Evolutionary conservation across 139 green algal genomes (phyloP), one percentile per base, ranked within the genome.

Genomic region (Volvox africanus): DNA sequence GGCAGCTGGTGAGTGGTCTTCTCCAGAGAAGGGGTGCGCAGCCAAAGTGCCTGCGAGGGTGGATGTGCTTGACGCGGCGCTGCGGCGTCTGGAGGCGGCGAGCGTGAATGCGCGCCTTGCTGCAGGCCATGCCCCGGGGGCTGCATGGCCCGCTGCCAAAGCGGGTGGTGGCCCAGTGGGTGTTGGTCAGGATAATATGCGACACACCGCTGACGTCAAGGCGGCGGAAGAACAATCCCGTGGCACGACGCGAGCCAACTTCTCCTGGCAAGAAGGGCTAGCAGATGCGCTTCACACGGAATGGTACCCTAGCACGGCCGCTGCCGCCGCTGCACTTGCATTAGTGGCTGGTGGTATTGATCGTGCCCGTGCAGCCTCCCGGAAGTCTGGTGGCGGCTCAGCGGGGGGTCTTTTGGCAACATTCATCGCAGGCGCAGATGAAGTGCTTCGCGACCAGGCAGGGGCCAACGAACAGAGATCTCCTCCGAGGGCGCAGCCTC

Each of bases 71-170:
- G 73, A 83, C 30, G 67, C 19, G 21, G 71, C 86, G 28, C n/a
- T 90, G 20, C 86, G 73, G 44, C 71, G 73, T 24, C 86, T 90
- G 86, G 86, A 90, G 86, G 86, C 50, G 21, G 71, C 71, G 14
- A 77, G 50, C 73, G 30, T 61, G 30, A 71, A 73, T 5, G 44
- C 85, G 44, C 69, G 67, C 44, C 44, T 55, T 5, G 44, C 44
- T 55, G 44, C 44, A 55, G 44, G 44, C 44, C 44, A 55, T 13
- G 86, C n/a, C 1, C 50, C 86, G n/a, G 71, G 69, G 19, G 73
- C 73, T 30, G 73, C 69, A 2, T 82, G 84, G 84, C 44, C 68
- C 13, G 84, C 84, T 9, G 68, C 36, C 9, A 55, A 55, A 55
- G 44, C 5, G 44, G 44, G 44, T 9, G 44, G 44, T 5, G 44